Conservation (phyloP, 495 filamentous ascomycete species). For the Penicillium argentinense region DNA sequence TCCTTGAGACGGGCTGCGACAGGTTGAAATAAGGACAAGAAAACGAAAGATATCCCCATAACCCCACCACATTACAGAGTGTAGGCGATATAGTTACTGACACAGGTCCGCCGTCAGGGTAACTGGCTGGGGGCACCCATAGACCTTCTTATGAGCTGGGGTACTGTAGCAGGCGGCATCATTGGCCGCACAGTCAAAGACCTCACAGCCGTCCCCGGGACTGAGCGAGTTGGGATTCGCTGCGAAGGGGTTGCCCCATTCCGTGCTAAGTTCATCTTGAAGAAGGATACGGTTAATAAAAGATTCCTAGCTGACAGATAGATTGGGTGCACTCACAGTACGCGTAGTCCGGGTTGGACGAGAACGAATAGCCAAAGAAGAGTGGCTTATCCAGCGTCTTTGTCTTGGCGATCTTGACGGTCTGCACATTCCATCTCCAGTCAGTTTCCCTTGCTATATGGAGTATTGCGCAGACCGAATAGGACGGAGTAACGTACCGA, state of each 20-base stretch:
- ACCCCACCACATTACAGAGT: conserved; percentile 2
- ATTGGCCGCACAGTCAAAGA: conserved; percentile 30
- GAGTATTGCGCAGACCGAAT: not conserved
- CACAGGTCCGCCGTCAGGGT: conserved; percentile 23
- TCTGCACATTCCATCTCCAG: conserved; percentile 20
- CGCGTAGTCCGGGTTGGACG: conserved; percentile 27
- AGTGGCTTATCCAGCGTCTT: conserved; percentile 27
- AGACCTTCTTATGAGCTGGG: conserved; percentile 29
- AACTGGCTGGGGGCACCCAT: conserved; percentile 30
- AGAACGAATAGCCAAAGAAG: conserved; percentile 34
- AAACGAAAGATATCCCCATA: conserved; percentile 10
- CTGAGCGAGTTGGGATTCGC: conserved; percentile 27
- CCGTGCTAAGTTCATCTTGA: conserved; percentile 29
- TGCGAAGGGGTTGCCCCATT: conserved; percentile 33
- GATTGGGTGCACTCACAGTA: conserved; percentile 26
- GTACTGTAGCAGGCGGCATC: conserved; percentile 31
- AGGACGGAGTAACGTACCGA: conserved; percentile 23
- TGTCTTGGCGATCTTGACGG: conserved; percentile 28
- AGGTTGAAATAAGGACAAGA: conserved; percentile 11
- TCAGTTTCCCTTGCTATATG: conserved; percentile 13
- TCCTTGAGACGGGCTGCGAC: conserved; percentile 2
- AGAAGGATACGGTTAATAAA: conserved; percentile 9
- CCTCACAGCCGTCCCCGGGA: conserved; percentile 28
- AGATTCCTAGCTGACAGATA: conserved; percentile 6
- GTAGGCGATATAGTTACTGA: conserved; percentile 14